Evolutionary conservation across 1,284 basidiomycete species (phyloP).

Genomic region (Agaricales sp.): DNA sequence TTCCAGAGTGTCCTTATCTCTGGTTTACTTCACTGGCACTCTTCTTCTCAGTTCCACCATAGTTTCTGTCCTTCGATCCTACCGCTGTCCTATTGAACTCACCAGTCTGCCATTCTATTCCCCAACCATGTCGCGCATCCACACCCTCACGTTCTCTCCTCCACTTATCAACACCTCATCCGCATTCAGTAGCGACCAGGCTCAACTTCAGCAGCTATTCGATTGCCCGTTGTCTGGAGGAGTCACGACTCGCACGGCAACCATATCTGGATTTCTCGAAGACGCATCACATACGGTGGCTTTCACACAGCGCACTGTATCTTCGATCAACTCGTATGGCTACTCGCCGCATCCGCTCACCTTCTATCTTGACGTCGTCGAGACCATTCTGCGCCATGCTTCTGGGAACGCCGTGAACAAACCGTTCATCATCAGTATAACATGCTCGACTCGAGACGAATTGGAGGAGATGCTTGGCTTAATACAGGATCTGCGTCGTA

Average conservation of each 20-base stretch:
- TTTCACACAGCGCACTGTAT: conserved; percentile 35
- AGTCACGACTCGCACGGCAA: conserved; percentile 68
- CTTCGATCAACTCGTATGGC: conserved; percentile 70
- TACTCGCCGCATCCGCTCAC: conserved; percentile 67
- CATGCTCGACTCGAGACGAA: conserved; percentile 41
- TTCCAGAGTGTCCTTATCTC: no score
- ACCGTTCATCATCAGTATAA: conserved; percentile 70
- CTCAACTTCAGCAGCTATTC: conserved; percentile 55
- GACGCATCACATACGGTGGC: conserved; percentile 53
- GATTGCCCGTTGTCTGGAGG: conserved; percentile 59
- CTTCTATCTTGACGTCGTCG: conserved; percentile 44
- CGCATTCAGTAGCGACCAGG: conserved; percentile 62
- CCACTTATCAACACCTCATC: conserved; percentile 68
- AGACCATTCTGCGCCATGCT: conserved; percentile 35
- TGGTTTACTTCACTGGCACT: no score
- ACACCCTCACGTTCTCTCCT: no score
- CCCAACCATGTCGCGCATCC: no score
- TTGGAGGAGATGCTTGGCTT: conserved; percentile 43
- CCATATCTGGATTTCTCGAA: conserved; percentile 55
- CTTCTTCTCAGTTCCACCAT: no score
- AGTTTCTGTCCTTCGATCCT: no score
- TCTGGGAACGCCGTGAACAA: conserved; percentile 22
- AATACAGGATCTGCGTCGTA: conserved; percentile 45
- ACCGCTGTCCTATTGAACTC: no score
- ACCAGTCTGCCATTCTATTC: no score